phyloP scores from a whole-genome alignment of 495 filamentous ascomycete species.

The Xylaria longipes region DNA sequence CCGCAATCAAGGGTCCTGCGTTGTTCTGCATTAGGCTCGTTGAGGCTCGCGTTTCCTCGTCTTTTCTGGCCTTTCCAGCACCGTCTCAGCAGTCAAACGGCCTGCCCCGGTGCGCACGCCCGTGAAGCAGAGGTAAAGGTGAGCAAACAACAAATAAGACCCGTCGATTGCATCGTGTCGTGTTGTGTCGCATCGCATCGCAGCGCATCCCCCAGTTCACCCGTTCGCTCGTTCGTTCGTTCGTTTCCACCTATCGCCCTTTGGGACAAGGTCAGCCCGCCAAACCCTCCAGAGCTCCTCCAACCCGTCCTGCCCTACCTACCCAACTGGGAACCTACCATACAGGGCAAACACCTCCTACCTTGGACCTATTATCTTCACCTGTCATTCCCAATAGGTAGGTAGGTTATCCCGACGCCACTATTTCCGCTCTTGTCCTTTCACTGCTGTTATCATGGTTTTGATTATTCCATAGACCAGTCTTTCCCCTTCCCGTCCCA shows the following conservation, averaged over 20 bases:
- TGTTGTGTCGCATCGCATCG: conserved; percentile 21
- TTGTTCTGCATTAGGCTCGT: not conserved
- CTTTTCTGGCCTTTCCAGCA: not conserved
- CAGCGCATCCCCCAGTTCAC: conserved; percentile 29
- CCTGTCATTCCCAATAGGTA: not conserved
- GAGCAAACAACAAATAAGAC: conserved; percentile 32
- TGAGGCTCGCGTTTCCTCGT: conserved; percentile 6
- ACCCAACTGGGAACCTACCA: conserved; percentile 31
- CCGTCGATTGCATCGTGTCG: conserved; percentile 31
- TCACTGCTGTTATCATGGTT: not conserved
- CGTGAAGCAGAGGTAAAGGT: conserved; percentile 15
- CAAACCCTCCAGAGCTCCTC: conserved; percentile 18
- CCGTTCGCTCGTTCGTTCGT: conserved; percentile 13
- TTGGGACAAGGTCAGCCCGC: conserved; percentile 27
- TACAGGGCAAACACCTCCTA: conserved; percentile 27
- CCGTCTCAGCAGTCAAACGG: not conserved
- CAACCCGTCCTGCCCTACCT: conserved; percentile 30
- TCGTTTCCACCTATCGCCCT: conserved; percentile 23
- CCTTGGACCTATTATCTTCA: conserved; percentile 24
- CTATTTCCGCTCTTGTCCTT: not conserved
- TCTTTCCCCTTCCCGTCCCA: not conserved
- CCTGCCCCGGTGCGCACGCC: not conserved
- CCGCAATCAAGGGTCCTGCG: conserved; percentile 12
- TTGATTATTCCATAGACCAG: not conserved
- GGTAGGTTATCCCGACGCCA: not conserved